These are phyloP conservation scores for Penicillium oxalicum DNA, from an alignment of 2,329 filamentous ascomycete species.

Conservation along the genomic window DNA sequence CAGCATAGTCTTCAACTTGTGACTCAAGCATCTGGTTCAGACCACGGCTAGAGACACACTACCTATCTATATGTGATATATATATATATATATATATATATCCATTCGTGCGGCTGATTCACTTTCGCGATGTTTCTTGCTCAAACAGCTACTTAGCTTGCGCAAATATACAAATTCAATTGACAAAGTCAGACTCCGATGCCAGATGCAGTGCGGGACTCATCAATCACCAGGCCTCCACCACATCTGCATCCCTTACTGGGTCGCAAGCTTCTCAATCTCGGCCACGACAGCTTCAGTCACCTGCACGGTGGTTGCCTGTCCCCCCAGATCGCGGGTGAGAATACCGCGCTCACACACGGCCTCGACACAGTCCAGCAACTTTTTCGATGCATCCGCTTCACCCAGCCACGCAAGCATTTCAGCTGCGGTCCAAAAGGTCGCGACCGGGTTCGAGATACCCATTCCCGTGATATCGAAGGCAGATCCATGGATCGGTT, in stretches of 20 bases:
- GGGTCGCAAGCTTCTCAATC: slow-evolving; percentile 40
- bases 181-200: no score
- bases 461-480: slow-evolving; percentile 61
- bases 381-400: slow-evolving; percentile 49
- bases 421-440: slow-evolving; percentile 65
- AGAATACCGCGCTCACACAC: slow-evolving; percentile 51
- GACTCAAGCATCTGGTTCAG: no score
- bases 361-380: slow-evolving; percentile 57
- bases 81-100: no score
- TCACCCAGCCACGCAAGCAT: slow-evolving; percentile 61
- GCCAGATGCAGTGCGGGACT: no score
- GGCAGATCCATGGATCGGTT: slow-evolving; percentile 59
- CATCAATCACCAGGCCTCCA: no score
- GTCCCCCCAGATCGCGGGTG: slow-evolving; percentile 57
- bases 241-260: background rate
- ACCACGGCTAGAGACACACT: no score
- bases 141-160: no score
- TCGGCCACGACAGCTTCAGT: slow-evolving; percentile 53
- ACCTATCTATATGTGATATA: no score
- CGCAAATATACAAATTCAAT: no score
- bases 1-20: no score
- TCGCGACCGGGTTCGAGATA: slow-evolving; percentile 56
- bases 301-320: slow-evolving; percentile 51
- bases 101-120: no score
- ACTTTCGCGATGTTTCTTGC: no score